Evolutionary conservation across 2,329 filamentous ascomycete species (phyloP), one percentile per base, ranked within the genome.

Genomic region (Knufia fluminis): DNA sequence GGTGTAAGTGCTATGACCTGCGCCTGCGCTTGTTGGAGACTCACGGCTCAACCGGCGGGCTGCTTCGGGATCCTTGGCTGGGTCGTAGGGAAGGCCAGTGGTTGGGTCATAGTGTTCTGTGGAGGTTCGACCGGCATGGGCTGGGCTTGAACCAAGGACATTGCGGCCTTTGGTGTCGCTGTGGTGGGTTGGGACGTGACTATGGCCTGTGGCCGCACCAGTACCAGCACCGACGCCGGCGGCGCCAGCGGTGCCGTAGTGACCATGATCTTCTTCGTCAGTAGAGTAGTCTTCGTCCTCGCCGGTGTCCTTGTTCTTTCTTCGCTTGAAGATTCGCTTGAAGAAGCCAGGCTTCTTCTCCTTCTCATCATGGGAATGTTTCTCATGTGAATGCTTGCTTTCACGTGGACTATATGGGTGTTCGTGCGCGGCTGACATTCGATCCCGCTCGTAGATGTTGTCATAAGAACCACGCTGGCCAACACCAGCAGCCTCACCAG

Each of bases 271-370:
- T 14, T 57, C 51, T 17, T 57, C 57, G 28, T 59, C 52, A 3
- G 54, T 51, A 20, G 51, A 53, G 51, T 59, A 57, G 14, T 59
- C 55, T 38, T 58, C 57, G 3, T 56, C 53, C 19, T 52, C 54
- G 16, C 57, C 57, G 1, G 55, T 58, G 23, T 58, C 54, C 49
- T 59, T 58, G 53, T 58, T 59, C 54, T 55, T 57, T 47, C 56
- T 52, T n/a, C 52, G 48, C 46, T 52, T 53, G 50, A 59, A 35
- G 38, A 59, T 57, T n/a, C 57, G 52, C 43, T 55, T 57, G 44
- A 59, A 42, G 20, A 59, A 44, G 19, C 48, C 44, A 9, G 56
- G 55, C 38, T 58, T 58, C 51, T 57, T 59, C 50, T 57, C 49
- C 23, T 47, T 28, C 28, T n/a, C n/a, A n/a, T n/a, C n/a, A n/a